Conservation (phyloP, 768 basidiomycete genomes). For the Auricularia sp. region DNA sequence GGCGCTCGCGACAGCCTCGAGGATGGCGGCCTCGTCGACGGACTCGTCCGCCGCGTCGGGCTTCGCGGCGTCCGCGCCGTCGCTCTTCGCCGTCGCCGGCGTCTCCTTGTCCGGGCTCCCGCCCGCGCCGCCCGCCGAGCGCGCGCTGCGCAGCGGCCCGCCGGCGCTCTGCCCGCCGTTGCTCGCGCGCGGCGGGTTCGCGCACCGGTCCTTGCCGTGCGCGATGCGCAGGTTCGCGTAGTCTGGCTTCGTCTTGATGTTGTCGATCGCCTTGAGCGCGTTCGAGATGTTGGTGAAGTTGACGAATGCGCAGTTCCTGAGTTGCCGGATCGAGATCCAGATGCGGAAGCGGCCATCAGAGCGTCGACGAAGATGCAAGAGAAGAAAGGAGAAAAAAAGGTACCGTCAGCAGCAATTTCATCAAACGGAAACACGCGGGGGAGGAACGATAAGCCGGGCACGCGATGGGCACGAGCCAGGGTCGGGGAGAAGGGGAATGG, state of each 20-base stretch:
- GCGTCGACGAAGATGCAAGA: background rate
- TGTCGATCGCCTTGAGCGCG: slow-evolving; percentile 97
- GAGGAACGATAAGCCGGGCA: slow-evolving; percentile 1
- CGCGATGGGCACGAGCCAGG: slow-evolving; percentile 2
- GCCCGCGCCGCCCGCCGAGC: slow-evolving; percentile 6
- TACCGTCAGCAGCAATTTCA: slow-evolving; percentile 1
- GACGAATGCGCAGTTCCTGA: slow-evolving; percentile 88
- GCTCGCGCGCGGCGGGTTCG: slow-evolving; percentile 63
- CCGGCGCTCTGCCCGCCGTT: slow-evolving; percentile 1
- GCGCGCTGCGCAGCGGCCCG: slow-evolving; percentile 34
- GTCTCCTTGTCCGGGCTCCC: slow-evolving; percentile 1
- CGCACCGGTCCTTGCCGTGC: slow-evolving; percentile 93
- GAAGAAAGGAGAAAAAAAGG: background rate
- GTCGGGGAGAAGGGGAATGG: slow-evolving; percentile 1
- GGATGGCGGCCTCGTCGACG: slow-evolving; percentile 8
- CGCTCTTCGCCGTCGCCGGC: slow-evolving; percentile 7
- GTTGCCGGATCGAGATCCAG: background rate
- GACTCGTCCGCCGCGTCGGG: slow-evolving; percentile 3
- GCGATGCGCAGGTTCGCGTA: slow-evolving; percentile 84
- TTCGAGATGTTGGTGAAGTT: slow-evolving; percentile 94
- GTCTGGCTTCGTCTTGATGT: slow-evolving; percentile 84
- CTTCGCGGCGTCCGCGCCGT: background rate
- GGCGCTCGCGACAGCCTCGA: slow-evolving; percentile 4
- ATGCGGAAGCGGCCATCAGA: background rate
- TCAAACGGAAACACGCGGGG: slow-evolving; percentile 4